Evolutionary conservation across 2,329 filamentous ascomycete genomes (phyloP).

Genomic region (Arthroderma uncinatum): DNA sequence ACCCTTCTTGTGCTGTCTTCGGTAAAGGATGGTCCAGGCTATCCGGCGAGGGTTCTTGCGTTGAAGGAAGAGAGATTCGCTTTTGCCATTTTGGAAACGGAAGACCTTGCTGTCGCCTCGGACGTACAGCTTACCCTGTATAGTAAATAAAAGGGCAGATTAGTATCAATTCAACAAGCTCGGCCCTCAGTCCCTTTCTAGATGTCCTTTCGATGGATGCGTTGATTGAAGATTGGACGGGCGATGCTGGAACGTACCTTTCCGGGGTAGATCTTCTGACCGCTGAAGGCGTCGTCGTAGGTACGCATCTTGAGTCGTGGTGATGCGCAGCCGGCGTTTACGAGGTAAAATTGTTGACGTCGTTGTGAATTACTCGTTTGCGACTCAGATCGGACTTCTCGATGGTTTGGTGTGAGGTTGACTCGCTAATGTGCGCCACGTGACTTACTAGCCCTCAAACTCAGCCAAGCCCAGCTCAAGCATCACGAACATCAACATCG

Average conservation of each 20-base stretch:
- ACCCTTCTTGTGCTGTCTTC: constrained; percentile 99
- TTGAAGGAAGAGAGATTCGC: constrained; percentile 98
- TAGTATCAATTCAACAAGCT: constrained; percentile 4
- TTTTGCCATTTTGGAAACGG: constrained; percentile 99
- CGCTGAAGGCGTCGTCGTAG: constrained; percentile 70
- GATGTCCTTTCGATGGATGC: not conserved
- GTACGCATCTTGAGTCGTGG: constrained; percentile 52
- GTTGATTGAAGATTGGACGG: not conserved
- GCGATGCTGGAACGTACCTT: constrained; percentile 48
- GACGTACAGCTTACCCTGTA: constrained; percentile 97
- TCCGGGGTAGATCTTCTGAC: constrained; percentile 68
- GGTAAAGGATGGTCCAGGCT: constrained; percentile 95
- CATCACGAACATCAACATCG: not conserved
- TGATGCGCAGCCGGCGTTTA: constrained; percentile 35
- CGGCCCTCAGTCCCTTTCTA: not conserved
- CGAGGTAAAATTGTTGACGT: constrained; percentile 26
- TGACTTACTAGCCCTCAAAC: constrained; percentile 24
- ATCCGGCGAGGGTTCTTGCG: constrained; percentile 99
- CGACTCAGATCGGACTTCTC: constrained; percentile 22
- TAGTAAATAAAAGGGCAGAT: constrained; percentile 19
- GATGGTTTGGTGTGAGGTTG: constrained; percentile 28
- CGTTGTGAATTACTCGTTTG: constrained; percentile 32
- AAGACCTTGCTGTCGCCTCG: constrained; percentile 99
- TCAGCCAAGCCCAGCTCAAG: not conserved
- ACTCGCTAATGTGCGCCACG: constrained; percentile 37